These are phyloP conservation scores for Pyronema omphalodes DNA, from an alignment of 495 filamentous ascomycete species.

Conservation along the genomic window DNA sequence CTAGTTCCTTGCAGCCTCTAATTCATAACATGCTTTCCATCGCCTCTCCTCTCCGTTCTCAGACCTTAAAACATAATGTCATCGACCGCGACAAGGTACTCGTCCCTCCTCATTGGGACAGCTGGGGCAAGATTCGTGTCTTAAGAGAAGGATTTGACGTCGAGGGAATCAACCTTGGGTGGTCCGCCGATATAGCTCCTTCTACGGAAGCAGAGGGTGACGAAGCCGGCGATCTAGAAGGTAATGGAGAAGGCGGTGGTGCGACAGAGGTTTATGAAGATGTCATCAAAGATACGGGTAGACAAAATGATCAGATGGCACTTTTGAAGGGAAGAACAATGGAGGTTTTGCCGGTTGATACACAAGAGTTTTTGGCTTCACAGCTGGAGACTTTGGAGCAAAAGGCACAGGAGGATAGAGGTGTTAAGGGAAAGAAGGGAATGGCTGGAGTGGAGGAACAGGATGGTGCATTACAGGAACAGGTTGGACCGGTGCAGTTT, in stretches of 20 bases:
- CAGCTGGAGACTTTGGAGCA: constrained; percentile 59
- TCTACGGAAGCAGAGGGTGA: constrained; percentile 1
- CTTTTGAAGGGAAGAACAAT: constrained; percentile 29
- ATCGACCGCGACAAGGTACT: constrained; percentile 91
- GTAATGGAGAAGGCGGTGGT: constrained; percentile 27
- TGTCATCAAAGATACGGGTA: constrained; percentile 37
- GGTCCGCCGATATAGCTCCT: constrained; percentile 49
- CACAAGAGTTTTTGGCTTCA: constrained; percentile 56
- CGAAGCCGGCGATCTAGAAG: constrained; percentile 13
- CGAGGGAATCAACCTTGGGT: constrained; percentile 64
- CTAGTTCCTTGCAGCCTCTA: constrained; percentile 61
- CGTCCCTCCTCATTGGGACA: constrained; percentile 93
- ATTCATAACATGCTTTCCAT: constrained; percentile 80
- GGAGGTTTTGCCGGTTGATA: constrained; percentile 57
- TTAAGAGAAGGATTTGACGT: constrained; percentile 88
- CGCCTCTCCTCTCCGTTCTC: constrained; percentile 55
- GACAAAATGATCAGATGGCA: constrained; percentile 17
- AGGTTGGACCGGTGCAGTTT: constrained; percentile 89
- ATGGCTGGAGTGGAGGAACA: constrained; percentile 15
- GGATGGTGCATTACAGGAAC: constrained; percentile 53
- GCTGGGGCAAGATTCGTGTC: constrained; percentile 92
- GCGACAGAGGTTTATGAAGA: constrained; percentile 62
- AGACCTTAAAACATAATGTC: constrained; percentile 78
- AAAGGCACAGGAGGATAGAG: constrained; percentile 32
- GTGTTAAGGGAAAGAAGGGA: constrained; percentile 35